A percentile compares a stretch with the other conserved stretches of the same genome.
phyloP scores from a whole-genome alignment of 2,329 filamentous ascomycete species.

The Leptosphaerulina australis region DNA sequence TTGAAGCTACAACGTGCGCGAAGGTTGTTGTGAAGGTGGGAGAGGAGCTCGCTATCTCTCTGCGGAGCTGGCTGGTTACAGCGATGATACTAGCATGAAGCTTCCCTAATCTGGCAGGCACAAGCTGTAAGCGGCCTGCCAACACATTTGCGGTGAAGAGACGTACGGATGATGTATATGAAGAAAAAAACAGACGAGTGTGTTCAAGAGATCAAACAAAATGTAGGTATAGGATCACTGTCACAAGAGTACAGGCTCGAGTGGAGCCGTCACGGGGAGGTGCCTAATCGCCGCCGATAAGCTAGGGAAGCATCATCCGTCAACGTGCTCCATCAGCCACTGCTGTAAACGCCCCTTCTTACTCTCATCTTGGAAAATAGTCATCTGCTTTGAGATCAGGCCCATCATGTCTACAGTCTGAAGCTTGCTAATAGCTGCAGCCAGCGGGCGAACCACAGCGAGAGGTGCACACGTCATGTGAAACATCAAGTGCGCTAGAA shows the following conservation, averaged over 20 bases:
- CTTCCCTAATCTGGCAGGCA: slow-evolving; percentile 33
- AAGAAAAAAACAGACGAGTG: background rate
- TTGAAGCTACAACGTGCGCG: too few species aligned
- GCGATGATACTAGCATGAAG: slow-evolving; percentile 31
- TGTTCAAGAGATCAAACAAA: slow-evolving; percentile 6
- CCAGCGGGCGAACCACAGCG: background rate
- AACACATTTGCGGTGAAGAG: background rate
- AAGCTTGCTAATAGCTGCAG: background rate
- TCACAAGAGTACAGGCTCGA: slow-evolving; percentile 23
- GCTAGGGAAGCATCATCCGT: background rate
- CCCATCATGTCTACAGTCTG: background rate
- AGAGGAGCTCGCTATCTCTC: slow-evolving; percentile 12
- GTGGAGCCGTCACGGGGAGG: slow-evolving; percentile 26
- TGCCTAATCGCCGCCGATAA: slow-evolving; percentile 18
- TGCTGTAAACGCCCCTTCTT: background rate
- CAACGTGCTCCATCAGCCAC: slow-evolving; percentile 8
- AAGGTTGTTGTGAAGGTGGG: slow-evolving; percentile 7
- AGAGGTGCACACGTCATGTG: slow-evolving; percentile 27
- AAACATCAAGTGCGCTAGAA: slow-evolving; percentile 26
- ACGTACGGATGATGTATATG: background rate
- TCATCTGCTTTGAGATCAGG: slow-evolving; percentile 1
- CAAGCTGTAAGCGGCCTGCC: slow-evolving; percentile 21
- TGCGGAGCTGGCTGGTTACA: slow-evolving; percentile 22
- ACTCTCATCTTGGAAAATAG: background rate
- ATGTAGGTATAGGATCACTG: slow-evolving; percentile 3